Evolutionary conservation across 2,329 filamentous ascomycete species (phyloP), one percentile per base, ranked within the genome.

Genomic region (Fusarium pilosicola): DNA sequence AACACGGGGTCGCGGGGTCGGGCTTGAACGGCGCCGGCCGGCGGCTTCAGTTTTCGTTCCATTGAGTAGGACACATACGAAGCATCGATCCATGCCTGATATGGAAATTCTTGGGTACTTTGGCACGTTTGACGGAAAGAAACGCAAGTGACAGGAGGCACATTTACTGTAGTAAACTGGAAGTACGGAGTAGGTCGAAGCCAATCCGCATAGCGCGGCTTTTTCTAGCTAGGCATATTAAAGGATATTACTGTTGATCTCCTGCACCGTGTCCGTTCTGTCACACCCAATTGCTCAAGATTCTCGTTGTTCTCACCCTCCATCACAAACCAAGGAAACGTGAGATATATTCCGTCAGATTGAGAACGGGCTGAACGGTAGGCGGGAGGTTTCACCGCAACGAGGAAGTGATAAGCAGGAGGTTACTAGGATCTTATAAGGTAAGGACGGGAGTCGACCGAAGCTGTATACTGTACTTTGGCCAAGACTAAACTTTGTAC

Each of bases 401-500:
- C 38, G 22, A 54, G 67, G 22, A 65, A 62, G 59, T 73, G 71
- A 73, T 73, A 59, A 57, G 46, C 64, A 62, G 48, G 60, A 73
- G 62, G 67, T 70, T 64, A 45, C 68, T 44, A 48, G 71, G 68
- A 59, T 68, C 28, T 48, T 49, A 34, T 17, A 34, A 34, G 32
- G 32, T 34, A 34, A 24, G 30, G 28, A 57, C 72, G 72, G 72
- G 71, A 74, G 52, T 74, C 54, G 72, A 74, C 72, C 72, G 71
- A 74, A 51, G 13, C 52, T 54, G 72, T 66, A 70, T 39, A 51
- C 24, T 57, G 32, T 69, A 74, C 72, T 59, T 71, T 32, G 39
- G 41, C 58, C 42, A 69, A 65, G 52, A 32, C 26, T 11, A 30
- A 15, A 22, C n/a, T 24, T 28, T 36, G 41, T 39, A 44, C n/a